These are phyloP conservation scores for Spencermartinsiella ligniputridi DNA, from an alignment of 1,139 yeast genomes.

Conservation along the genomic window DNA sequence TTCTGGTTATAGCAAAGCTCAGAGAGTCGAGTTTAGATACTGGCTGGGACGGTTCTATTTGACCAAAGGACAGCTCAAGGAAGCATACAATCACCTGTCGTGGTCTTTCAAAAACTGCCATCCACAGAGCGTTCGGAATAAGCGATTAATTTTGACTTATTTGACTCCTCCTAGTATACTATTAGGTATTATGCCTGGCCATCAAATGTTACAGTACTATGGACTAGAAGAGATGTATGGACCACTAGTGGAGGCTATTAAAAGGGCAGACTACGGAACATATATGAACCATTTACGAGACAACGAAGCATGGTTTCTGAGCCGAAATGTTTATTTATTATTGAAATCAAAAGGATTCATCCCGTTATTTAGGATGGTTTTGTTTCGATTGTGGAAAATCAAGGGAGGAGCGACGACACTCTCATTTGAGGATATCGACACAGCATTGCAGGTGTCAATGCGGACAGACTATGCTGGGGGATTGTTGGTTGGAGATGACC, in stretches of 20 bases:
- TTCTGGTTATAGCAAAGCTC: constrained; percentile 43
- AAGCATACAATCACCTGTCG: constrained; percentile 53
- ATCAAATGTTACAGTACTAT: constrained; percentile 22
- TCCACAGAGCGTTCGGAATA: constrained; percentile 30
- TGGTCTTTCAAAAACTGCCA: constrained; percentile 58
- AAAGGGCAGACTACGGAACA: constrained; percentile 16
- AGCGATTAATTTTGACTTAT: constrained; percentile 44
- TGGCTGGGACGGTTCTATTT: constrained; percentile 64
- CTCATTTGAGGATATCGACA: constrained; percentile 14
- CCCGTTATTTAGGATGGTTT: constrained; percentile 22
- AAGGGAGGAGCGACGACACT: background rate
- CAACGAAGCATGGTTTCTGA: background rate
- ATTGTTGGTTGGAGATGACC: background rate
- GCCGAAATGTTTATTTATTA: background rate
- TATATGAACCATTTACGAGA: constrained; percentile 27
- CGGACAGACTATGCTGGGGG: background rate
- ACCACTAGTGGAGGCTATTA: constrained; percentile 29
- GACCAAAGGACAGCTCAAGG: constrained; percentile 52
- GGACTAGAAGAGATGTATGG: constrained; percentile 25
- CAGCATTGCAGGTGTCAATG: constrained; percentile 18
- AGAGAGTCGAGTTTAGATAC: constrained; percentile 62
- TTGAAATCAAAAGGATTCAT: constrained; percentile 1
- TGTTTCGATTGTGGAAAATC: constrained; percentile 23
- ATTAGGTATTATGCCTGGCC: constrained; percentile 34
- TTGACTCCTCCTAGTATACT: constrained; percentile 49